phyloP scores from a whole-genome alignment of 1,284 basidiomycete species.

The Blastosporella zonata region DNA sequence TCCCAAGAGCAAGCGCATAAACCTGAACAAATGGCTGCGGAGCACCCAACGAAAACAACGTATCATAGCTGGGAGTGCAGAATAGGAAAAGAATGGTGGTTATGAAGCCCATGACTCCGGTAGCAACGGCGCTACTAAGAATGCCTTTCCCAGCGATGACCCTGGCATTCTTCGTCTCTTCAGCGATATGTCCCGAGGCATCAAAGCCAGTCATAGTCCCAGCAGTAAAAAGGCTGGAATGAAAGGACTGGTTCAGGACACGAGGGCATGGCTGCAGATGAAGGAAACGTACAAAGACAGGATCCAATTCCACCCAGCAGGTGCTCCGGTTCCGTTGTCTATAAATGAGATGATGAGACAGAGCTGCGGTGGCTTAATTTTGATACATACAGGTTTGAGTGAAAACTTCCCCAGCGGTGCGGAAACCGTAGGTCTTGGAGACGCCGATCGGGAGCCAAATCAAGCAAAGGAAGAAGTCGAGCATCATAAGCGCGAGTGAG shows the following conservation, averaged over 20 bases:
- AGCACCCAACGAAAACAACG: constrained; percentile 68
- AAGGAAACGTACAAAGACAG: constrained; percentile 58
- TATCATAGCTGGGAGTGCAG: constrained; percentile 77
- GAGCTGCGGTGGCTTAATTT: neutral
- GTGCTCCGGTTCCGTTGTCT: constrained; percentile 87
- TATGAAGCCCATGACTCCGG: constrained; percentile 70
- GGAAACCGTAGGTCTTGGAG: constrained; percentile 78
- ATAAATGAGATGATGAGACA: neutral
- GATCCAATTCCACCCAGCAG: constrained; percentile 84
- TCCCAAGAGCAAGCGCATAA: constrained; percentile 78
- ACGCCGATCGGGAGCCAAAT: constrained; percentile 90
- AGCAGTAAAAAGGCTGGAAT: constrained; percentile 70
- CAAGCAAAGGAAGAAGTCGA: constrained; percentile 81
- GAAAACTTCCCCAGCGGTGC: constrained; percentile 76
- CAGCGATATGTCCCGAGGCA: constrained; percentile 84
- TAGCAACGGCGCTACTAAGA: constrained; percentile 68
- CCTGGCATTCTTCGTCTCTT: constrained; percentile 86
- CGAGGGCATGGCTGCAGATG: neutral
- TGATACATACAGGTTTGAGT: constrained; percentile 67
- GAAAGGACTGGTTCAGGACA: neutral
- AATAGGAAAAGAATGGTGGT: constrained; percentile 82
- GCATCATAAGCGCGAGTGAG: constrained; percentile 67
- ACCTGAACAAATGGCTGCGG: constrained; percentile 88
- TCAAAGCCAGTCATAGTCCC: constrained; percentile 86
- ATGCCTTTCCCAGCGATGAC: constrained; percentile 79